Base-by-base conservation (phyloP, 2,329 filamentous ascomycete species). In the Botrytis cinerea region DNA sequence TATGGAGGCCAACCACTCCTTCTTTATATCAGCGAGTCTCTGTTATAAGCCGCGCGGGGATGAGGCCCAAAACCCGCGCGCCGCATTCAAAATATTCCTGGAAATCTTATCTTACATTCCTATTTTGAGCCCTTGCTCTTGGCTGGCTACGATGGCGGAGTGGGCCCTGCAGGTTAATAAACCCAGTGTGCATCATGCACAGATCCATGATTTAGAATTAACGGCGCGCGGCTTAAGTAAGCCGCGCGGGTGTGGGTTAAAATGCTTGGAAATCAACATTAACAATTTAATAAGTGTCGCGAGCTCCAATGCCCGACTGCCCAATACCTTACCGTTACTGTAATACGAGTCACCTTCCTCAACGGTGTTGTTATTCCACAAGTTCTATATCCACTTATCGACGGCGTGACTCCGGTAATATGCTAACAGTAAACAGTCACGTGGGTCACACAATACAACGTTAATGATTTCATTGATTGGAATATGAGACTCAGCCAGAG, bases 31-130 rank as follows among this genome's bases (percentile, higher is more conserved):
- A 18, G n/a, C 51, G 6, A 28, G 6, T 38, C 35, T 54, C 51
- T 28, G n/a, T 16, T 54, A 28, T 28, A 54, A 54, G 51, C 51
- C 51, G 51, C 51, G 51, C 51, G 51, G 51, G 51, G 51, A 2
- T 28, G 51, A 54, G 51, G 28, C n/a, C 2, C 51, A 28, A 54
- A 54, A 54, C 8, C 51, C 51, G 51, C 16, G n/a, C n/a, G n/a
- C 51, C 51, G 51, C 51, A 54, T 54, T 54, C 51, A n/a, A n/a
- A 54, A 54, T 54, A 54, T 54, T 54, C 48, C 48, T 54, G n/a
- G 48, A 54, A n/a, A 54, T 54, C 25, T 54, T 18, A 28, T 54
- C 51, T 28, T 54, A 54, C 51, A 54, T 54, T 54, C n/a, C 51
- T 28, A n/a, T 28, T 28, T 54, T 18, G 51, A 54, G 51, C 25